Evolutionary conservation across 2,329 filamentous ascomycete species (phyloP).

Genomic region (Colletotrichum somersetense): DNA sequence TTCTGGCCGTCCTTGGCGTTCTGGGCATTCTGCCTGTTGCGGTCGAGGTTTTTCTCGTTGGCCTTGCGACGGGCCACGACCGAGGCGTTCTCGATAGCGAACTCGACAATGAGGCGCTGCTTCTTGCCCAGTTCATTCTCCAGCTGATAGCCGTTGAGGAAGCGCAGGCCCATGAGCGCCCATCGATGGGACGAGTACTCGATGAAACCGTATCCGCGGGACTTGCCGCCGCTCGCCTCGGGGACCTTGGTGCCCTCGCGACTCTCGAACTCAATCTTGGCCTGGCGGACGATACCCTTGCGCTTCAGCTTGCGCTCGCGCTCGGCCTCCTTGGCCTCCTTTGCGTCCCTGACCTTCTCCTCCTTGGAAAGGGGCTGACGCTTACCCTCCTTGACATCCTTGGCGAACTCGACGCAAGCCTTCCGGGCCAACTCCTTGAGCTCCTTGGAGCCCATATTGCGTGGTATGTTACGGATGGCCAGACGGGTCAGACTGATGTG

Average conservation of each 20-base stretch:
- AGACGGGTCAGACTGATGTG: conserved; percentile 91
- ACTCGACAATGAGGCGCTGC: conserved; percentile 93
- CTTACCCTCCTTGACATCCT: conserved; percentile 83
- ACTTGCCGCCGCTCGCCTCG: conserved; percentile 82
- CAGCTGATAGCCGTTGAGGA: conserved; percentile 83
- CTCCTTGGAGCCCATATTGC: conserved; percentile 84
- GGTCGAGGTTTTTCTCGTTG: conserved; percentile 50
- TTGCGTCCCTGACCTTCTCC: conserved; percentile 83
- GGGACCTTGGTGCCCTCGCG: conserved; percentile 85
- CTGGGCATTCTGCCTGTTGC: conserved; percentile 44
- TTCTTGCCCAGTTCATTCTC: conserved; percentile 78
- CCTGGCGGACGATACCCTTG: conserved; percentile 89
- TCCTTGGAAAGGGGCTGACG: conserved; percentile 89
- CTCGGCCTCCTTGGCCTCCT: conserved; percentile 85
- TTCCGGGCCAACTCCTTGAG: conserved; percentile 91
- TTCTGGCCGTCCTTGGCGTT: conserved; percentile 44
- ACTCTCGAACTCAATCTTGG: conserved; percentile 95
- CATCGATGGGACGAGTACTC: conserved; percentile 95
- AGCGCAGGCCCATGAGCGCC: conserved; percentile 93
- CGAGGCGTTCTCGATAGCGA: conserved; percentile 97
- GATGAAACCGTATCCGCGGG: conserved; percentile 95
- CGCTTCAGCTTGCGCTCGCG: conserved; percentile 82
- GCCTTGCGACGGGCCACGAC: conserved; percentile 81
- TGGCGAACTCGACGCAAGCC: conserved; percentile 94
- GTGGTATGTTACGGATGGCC: conserved; percentile 90